These are phyloP conservation scores for Clavariopsis aquatica DNA, from an alignment of 495 filamentous ascomycete species.

Conservation along the genomic window DNA sequence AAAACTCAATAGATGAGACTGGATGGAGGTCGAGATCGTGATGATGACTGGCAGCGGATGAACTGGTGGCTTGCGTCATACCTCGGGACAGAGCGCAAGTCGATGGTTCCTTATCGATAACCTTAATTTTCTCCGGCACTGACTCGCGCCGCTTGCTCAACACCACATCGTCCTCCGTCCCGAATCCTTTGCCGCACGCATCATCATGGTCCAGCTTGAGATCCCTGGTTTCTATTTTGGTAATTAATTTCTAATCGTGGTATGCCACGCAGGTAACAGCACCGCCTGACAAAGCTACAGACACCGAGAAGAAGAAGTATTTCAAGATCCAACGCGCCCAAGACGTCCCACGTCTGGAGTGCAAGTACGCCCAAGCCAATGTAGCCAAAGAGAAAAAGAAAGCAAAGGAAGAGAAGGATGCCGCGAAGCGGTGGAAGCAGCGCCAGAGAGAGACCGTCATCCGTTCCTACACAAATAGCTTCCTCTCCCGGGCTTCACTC, in stretches of 20 bases:
- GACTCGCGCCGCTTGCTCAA: constrained; percentile 12
- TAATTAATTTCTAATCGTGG: constrained; percentile 27
- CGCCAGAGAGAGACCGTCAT: constrained; percentile 11
- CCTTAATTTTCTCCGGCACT: neutral
- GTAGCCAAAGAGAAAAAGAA: constrained; percentile 50
- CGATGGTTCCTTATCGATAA: constrained; percentile 21
- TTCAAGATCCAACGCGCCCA: constrained; percentile 58
- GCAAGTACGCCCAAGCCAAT: constrained; percentile 52
- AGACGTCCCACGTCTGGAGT: constrained; percentile 45
- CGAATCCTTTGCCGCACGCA: neutral
- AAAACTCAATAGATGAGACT: too few species aligned
- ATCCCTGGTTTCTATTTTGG: constrained; percentile 55
- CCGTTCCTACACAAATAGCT: neutral
- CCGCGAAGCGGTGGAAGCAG: neutral
- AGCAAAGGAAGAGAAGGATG: neutral
- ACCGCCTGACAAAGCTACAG: constrained; percentile 38
- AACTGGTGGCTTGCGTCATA: constrained; percentile 24
- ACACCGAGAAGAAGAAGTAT: constrained; percentile 59
- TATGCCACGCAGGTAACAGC: neutral
- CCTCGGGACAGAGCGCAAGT: constrained; percentile 9
- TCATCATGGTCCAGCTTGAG: constrained; percentile 41
- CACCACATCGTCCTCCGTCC: neutral
- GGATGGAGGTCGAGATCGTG: neutral
- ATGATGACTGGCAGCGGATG: constrained; percentile 15
- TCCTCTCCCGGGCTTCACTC: neutral